These are phyloP conservation scores for Myotisia sp. DNA, from an alignment of 2,329 filamentous ascomycete species.

Conservation along the genomic window DNA sequence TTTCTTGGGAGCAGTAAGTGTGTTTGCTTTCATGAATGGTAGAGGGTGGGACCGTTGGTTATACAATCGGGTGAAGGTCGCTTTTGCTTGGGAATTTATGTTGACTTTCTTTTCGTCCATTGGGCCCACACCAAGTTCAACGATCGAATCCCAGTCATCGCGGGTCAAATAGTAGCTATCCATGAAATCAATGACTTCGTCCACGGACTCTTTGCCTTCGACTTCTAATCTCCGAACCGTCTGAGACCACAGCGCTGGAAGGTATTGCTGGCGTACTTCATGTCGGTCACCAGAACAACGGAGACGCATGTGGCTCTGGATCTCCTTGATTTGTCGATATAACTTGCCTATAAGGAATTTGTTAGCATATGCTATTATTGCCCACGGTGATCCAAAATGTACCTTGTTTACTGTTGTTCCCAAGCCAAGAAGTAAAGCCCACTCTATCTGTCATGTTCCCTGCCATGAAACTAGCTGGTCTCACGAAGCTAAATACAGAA, in stretches of 20 bases:
- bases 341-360: slow-evolving; percentile 39
- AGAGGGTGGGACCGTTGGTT: slow-evolving; percentile 76
- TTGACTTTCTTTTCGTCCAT: slow-evolving; percentile 63
- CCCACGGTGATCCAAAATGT: no score
- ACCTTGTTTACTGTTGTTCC: slow-evolving; percentile 79
- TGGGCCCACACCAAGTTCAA: slow-evolving; percentile 77
- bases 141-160: slow-evolving; percentile 85
- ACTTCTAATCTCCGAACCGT: slow-evolving; percentile 58
- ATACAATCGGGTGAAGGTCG: slow-evolving; percentile 81
- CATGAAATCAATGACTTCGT: slow-evolving; percentile 83
- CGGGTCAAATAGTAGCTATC: slow-evolving; percentile 90
- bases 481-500: slow-evolving; percentile 86
- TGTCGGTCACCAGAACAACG: slow-evolving; percentile 79
- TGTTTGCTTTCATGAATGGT: slow-evolving; percentile 90
- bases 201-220: slow-evolving; percentile 69
- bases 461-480: slow-evolving; percentile 73
- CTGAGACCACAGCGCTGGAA: slow-evolving; percentile 74
- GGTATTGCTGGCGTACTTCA: slow-evolving; percentile 86
- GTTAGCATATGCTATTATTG: slow-evolving; percentile 11
- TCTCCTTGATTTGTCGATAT: slow-evolving; percentile 71
- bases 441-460: slow-evolving; percentile 60
- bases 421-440: slow-evolving; percentile 80
- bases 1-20: slow-evolving; percentile 57
- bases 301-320: slow-evolving; percentile 93
- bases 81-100: slow-evolving; percentile 73